Conservation (phyloP, 257 asterid species). For the Solanum sparsipilum region DNA sequence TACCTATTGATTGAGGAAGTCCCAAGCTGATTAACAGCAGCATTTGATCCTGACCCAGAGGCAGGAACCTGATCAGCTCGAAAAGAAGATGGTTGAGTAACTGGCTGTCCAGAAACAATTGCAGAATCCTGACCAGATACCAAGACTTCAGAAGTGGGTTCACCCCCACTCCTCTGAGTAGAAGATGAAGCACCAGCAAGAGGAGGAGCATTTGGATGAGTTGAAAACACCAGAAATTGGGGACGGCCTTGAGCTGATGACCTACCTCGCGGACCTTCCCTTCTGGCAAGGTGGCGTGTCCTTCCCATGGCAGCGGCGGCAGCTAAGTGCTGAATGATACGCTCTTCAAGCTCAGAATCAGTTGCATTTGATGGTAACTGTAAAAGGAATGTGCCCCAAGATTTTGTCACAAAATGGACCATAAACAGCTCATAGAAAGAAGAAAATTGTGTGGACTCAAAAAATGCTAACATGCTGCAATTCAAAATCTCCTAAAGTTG, state of each 20-base stretch:
- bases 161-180: constrained; percentile 26
- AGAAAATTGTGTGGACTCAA: background rate
- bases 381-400: background rate
- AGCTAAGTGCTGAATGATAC: constrained; percentile 84
- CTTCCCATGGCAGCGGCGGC: constrained; percentile 95
- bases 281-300: constrained; percentile 72
- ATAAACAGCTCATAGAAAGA: background rate
- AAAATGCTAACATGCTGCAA: constrained; percentile 66
- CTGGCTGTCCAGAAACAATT: constrained; percentile 24
- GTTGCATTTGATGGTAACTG: constrained; percentile 78
- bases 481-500: constrained; percentile 91
- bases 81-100: constrained; percentile 20
- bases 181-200: constrained; percentile 29
- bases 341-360: constrained; percentile 84
- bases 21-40: constrained; percentile 29
- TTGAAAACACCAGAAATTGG: constrained; percentile 67
- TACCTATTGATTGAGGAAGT: constrained; percentile 44
- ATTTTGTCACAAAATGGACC: background rate
- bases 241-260: constrained; percentile 75
- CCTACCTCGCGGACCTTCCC: constrained; percentile 67
- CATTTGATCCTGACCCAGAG: constrained; percentile 35
- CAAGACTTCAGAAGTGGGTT: constrained; percentile 29
- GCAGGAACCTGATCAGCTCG: constrained; percentile 32
- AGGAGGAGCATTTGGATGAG: constrained; percentile 35
- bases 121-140: constrained; percentile 37